Evolutionary conservation across 148 eudicot species (phyloP).

Genomic region (Polygonum aviculare): DNA sequence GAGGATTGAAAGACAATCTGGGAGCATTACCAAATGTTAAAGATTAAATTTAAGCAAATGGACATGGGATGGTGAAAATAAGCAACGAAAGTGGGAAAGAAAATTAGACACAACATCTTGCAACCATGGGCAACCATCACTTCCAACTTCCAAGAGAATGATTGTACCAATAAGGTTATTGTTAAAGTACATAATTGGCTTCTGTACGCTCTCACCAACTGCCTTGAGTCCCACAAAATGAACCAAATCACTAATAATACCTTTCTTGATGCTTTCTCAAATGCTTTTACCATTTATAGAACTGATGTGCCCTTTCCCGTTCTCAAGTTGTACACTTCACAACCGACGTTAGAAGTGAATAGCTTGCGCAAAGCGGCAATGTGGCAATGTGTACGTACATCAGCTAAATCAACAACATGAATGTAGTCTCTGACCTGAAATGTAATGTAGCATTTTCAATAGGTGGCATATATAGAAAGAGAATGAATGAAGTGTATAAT

Average conservation of each 20-base stretch:
- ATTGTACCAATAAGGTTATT: no score
- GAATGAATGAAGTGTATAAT: neutral
- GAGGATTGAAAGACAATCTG: no score
- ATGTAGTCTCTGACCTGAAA: constrained; percentile 93
- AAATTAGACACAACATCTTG: no score
- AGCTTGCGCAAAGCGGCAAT: constrained; percentile 76
- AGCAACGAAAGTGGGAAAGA: no score
- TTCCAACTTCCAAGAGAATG: no score
- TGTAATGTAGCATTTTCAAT: neutral
- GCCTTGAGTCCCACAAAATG: neutral
- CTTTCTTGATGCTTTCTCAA: constrained; percentile 8
- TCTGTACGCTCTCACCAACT: no score
- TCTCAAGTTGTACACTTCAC: constrained; percentile 9
- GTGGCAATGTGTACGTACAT: constrained; percentile 50
- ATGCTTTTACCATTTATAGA: constrained; percentile 1
- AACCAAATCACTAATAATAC: neutral
- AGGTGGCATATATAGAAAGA: neutral
- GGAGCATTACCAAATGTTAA: no score
- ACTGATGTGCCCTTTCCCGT: constrained; percentile 8
- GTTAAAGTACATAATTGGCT: no score
- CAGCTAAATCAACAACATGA: constrained; percentile 95
- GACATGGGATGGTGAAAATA: no score
- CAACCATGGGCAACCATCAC: no score
- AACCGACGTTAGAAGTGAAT: constrained; percentile 35
- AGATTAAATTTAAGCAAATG: no score